Evolutionary conservation across 2,329 filamentous ascomycete genomes (phyloP).

Genomic region (Hypoxylon sp.): DNA sequence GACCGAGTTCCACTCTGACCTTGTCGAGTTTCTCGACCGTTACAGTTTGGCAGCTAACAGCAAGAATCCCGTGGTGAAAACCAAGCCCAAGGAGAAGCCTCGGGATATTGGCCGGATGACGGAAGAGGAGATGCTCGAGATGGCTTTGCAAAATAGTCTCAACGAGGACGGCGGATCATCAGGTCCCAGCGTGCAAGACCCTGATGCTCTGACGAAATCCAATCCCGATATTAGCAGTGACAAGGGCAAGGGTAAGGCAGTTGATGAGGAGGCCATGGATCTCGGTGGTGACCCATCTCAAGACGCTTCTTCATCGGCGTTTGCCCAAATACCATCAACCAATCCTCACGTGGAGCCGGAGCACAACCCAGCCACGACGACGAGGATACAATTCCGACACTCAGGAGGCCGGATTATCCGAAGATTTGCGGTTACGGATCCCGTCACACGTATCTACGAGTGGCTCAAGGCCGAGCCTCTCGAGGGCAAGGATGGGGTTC

Average conservation of each 20-base stretch:
- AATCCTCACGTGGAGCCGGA: conserved; percentile 82
- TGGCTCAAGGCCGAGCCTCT: conserved; percentile 93
- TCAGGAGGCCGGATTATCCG: conserved; percentile 85
- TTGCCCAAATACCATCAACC: conserved; percentile 75
- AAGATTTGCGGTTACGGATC: conserved; percentile 79
- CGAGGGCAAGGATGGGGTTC: conserved; percentile 77
- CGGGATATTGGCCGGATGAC: conserved; percentile 88
- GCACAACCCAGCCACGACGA: conserved; percentile 74
- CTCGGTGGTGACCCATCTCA: conserved; percentile 36
- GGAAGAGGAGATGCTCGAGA: conserved; percentile 95
- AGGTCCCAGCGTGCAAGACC: conserved; percentile 72
- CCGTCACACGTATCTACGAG: conserved; percentile 87
- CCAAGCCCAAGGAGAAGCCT: conserved; percentile 74
- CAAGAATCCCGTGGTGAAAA: conserved; percentile 89
- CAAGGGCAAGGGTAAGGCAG: conserved; percentile 61
- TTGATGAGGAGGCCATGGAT: conserved; percentile 40
- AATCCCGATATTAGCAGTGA: conserved; percentile 60
- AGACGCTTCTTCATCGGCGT: conserved; percentile 55
- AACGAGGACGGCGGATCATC: conserved; percentile 59
- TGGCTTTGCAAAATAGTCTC: conserved; percentile 90
- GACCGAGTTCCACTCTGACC: conserved; percentile 85
- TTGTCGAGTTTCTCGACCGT: conserved; percentile 95
- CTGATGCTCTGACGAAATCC: conserved; percentile 85
- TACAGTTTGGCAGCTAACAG: conserved; percentile 89
- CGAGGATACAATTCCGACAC: conserved; percentile 92